A percentile compares a stretch with the other conserved stretches of the same genome.
These are phyloP conservation scores for Saksenaea oblongispora DNA, from an alignment of 371 early-diverging fungal species.

Conservation along the genomic window DNA sequence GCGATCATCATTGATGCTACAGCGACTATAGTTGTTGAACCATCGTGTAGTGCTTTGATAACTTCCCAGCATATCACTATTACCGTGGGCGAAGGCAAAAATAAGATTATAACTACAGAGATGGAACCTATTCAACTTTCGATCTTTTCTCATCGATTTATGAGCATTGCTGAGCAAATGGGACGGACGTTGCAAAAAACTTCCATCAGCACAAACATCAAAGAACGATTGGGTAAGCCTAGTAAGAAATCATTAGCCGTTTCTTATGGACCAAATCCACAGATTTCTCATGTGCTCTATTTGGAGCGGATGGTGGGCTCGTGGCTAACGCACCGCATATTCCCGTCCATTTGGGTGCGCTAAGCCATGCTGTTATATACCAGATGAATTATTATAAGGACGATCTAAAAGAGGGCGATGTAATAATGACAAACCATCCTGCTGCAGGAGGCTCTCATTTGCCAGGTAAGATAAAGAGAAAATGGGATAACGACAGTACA, in stretches of 20 bases:
- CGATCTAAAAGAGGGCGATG: conserved; percentile 83
- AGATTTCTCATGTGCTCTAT: conserved; percentile 97
- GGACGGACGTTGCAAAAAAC: conserved; percentile 94
- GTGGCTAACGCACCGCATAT: conserved; percentile 94
- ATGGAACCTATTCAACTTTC: conserved; percentile 87
- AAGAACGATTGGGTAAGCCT: conserved; percentile 72
- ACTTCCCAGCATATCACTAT: conserved; percentile 82
- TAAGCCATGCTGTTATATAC: conserved; percentile 92
- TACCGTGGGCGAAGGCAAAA: conserved; percentile 53
- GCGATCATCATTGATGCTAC: conserved; percentile 88
- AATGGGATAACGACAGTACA: background rate
- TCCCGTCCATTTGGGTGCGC: conserved; percentile 93
- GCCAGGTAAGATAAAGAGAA: conserved; percentile 50
- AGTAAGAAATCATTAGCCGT: background rate
- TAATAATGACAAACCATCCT: conserved; percentile 94
- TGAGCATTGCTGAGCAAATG: conserved; percentile 98
- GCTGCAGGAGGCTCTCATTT: conserved; percentile 95
- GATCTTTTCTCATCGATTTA: conserved; percentile 94
- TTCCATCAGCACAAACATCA: conserved; percentile 94
- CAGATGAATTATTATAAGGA: conserved; percentile 78
- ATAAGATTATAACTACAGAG: conserved; percentile 53
- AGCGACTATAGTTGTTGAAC: conserved; percentile 87
- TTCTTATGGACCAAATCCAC: conserved; percentile 22
- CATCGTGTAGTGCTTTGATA: conserved; percentile 72
- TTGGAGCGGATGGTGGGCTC: conserved; percentile 90